A percentile compares a stretch with the other conserved stretches of the same genome.
These are phyloP conservation scores for Thalassiosira profunda DNA, from an alignment of 108 stramenopile genomes.

Conservation along the genomic window DNA sequence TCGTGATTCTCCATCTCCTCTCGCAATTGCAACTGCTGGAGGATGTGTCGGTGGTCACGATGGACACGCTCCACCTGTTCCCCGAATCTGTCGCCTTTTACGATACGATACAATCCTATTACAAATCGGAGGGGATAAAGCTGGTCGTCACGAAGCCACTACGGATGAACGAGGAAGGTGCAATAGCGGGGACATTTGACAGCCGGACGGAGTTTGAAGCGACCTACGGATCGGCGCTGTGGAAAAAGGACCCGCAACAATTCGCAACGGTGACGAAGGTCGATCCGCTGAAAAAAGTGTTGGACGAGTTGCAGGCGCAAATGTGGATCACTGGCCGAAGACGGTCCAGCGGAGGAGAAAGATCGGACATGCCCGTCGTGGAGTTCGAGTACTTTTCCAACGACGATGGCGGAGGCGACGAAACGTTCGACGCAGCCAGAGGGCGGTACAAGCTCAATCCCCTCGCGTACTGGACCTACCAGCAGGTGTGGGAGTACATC, in stretches of 20 bases:
- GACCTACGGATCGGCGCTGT: slow-evolving; percentile 15
- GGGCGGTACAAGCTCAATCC: slow-evolving; percentile 50
- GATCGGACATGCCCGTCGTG: slow-evolving; percentile 27
- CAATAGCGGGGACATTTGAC: not conserved
- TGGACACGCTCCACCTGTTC: slow-evolving; percentile 59
- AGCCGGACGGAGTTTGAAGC: slow-evolving; percentile 33
- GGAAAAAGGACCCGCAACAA: slow-evolving; percentile 35
- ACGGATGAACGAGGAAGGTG: too few species aligned
- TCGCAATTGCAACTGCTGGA: slow-evolving; percentile 11
- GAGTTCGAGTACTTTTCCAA: slow-evolving; percentile 26
- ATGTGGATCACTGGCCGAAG: slow-evolving; percentile 62
- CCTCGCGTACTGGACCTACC: slow-evolving; percentile 51
- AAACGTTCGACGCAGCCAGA: slow-evolving; percentile 8
- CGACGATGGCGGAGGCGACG: slow-evolving; percentile 1
- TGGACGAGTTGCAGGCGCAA: slow-evolving; percentile 27
- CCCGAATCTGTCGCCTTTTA: slow-evolving; percentile 45
- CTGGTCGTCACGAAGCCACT: slow-evolving; percentile 23
- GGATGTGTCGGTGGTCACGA: slow-evolving; percentile 45
- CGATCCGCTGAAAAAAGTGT: slow-evolving; percentile 38
- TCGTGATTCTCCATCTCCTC: slow-evolving; percentile 45
- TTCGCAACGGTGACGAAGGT: slow-evolving; percentile 50
- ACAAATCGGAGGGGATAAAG: not conserved
- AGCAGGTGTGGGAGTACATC: slow-evolving; percentile 54
- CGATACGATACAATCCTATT: slow-evolving; percentile 14
- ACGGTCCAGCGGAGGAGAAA: slow-evolving; percentile 48